A percentile compares a stretch with the other conserved stretches of the same genome.
Evolutionary conservation across 345 rosid genomes (phyloP).

Genomic region (Rubroshorea leprosula): DNA sequence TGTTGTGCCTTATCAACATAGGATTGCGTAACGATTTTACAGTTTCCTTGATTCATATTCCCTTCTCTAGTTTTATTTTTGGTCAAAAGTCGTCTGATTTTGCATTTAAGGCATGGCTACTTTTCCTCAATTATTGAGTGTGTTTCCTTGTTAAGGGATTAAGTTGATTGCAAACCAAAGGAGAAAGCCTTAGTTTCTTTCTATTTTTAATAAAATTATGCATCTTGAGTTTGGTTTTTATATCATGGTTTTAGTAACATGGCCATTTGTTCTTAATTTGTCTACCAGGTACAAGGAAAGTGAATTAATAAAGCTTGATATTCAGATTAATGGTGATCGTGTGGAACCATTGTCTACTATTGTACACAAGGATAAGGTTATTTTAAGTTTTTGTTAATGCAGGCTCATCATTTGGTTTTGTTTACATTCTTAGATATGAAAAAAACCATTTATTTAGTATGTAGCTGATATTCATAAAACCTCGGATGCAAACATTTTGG

Average conservation of each 20-base stretch:
- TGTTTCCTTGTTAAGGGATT: neutral
- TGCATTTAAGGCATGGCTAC: too few relatives aligned
- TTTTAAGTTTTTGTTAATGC: neutral
- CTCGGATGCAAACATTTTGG: neutral
- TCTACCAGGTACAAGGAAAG: slow-evolving; percentile 73
- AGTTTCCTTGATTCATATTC: too few relatives aligned
- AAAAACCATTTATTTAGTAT: neutral
- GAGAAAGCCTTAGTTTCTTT: neutral
- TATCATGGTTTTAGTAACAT: neutral
- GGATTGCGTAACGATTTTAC: too few relatives aligned
- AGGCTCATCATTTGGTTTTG: neutral
- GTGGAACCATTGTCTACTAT: slow-evolving; percentile 93
- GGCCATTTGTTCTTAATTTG: slow-evolving; percentile 16
- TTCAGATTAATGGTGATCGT: slow-evolving; percentile 72
- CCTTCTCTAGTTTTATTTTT: too few relatives aligned
- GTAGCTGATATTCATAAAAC: too few relatives aligned
- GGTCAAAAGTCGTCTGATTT: too few relatives aligned
- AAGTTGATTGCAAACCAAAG: neutral
- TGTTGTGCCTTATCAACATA: too few relatives aligned
- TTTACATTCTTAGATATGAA: neutral
- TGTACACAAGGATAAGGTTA: slow-evolving; percentile 92
- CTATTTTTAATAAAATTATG: neutral
- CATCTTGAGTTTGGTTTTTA: neutral
- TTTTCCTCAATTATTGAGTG: too few relatives aligned
- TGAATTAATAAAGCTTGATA: slow-evolving; percentile 79